Evolutionary conservation across 306 rosid genomes (phyloP).

Genomic region (Oxytropis ochrocephala): DNA sequence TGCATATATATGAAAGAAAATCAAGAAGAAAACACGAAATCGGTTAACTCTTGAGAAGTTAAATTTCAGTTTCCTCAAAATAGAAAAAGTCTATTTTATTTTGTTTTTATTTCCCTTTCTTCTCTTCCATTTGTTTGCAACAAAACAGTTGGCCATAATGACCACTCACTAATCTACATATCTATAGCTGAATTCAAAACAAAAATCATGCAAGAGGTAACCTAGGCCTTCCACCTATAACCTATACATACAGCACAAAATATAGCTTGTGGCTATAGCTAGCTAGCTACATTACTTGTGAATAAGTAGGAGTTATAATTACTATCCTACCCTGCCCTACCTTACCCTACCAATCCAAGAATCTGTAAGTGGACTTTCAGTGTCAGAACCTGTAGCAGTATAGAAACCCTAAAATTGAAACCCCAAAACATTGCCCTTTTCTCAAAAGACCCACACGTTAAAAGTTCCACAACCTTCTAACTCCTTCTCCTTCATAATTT

Average conservation of each 20-base stretch:
- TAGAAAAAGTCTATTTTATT: constrained; percentile 6
- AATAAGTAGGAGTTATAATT: constrained; percentile 2
- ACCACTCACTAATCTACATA: not conserved
- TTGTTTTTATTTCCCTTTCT: not conserved
- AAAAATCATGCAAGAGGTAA: constrained; percentile 14
- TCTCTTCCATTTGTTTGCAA: constrained; percentile 23
- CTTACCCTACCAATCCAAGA: not conserved
- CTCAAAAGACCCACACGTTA: too few species aligned
- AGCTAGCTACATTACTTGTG: not conserved
- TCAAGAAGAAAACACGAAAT: not conserved
- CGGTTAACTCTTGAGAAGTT: not conserved
- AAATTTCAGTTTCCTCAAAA: not conserved
- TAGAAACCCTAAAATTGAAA: not conserved
- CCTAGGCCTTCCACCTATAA: constrained; percentile 1
- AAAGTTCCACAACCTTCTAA: too few species aligned
- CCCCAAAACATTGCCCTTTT: too few species aligned
- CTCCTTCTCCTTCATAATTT: too few species aligned
- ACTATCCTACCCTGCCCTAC: not conserved
- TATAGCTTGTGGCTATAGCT: not conserved
- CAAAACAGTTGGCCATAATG: constrained; percentile 11
- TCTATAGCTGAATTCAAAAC: constrained; percentile 4
- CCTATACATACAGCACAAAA: constrained; percentile 5
- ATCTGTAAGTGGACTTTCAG: constrained; percentile 26
- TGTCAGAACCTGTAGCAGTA: constrained; percentile 25
- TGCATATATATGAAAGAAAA: not conserved